Evolutionary conservation across 345 rosid genomes (phyloP), one percentile per base, ranked within the genome.

Genomic region (Euphorbia tirucalli): DNA sequence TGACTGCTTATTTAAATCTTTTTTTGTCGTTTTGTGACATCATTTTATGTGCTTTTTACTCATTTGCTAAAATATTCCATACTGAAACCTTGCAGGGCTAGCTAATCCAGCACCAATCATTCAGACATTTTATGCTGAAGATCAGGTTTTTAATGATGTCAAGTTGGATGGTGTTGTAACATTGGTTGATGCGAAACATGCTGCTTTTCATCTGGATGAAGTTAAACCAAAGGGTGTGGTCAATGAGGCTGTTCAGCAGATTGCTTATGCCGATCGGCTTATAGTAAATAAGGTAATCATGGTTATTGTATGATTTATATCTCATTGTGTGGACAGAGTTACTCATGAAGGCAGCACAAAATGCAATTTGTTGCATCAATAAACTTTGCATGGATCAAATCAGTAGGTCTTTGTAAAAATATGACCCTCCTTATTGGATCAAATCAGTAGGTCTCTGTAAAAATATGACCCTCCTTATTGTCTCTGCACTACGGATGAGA

Each of bases 21-120:
- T 63, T 61, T 35, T 14, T 19, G 56, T 11, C 22, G 19, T n/a
- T n/a, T n/a, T 27, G 37, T 19, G 24, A 39, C 31, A 1, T 13
- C 14, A 60, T 14, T 13, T 63, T 19, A 31, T 37, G 21, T 14
- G 19, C 27, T 56, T 32, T 7, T 43, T 44, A 5, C 37, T 15
- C 57, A 19, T 58, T 50, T 58, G 1, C 41, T 75, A 22, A 5
- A 25, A 68, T 35, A 49, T 11, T 70, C 35, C 22, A 25, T 62
- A 15, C 25, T 71, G 72, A 28, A 25, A 65, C 49, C 66, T 76
- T 69, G 56, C 77, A 92, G 97, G 99, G 69, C 79, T 95, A 86
- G 99, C 99, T 49, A 95, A 90, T 71, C 99, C 94, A 15, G 91
- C 99, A n/a, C 99, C 97, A 24, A 89, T 95, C 66, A 95, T 95